Evolutionary conservation across 163 green algal genomes (phyloP).

Genomic region (Chlamydomonas reinhardtii): DNA sequence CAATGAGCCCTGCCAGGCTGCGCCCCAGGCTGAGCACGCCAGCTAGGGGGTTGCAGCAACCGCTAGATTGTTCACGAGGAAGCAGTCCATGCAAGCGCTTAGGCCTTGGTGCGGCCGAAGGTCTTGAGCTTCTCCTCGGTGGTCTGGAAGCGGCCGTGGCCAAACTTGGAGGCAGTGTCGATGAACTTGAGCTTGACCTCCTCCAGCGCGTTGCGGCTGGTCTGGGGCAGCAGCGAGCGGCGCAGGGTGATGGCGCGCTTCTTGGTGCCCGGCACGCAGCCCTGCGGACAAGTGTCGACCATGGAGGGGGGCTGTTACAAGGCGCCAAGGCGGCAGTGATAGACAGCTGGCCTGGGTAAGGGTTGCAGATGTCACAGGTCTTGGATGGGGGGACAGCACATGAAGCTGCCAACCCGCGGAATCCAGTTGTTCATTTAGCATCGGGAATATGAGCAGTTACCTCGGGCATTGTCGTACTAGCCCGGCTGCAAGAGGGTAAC

Average conservation of each 20-base stretch:
- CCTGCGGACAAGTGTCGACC: slow-evolving; percentile 71
- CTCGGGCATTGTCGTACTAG: slow-evolving; percentile 4
- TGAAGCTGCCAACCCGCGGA: slow-evolving; percentile 36
- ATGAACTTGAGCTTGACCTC: slow-evolving; percentile 99
- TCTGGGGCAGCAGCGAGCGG: slow-evolving; percentile 93
- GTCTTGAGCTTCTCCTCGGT: slow-evolving; percentile 88
- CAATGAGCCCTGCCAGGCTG: too few relatives aligned
- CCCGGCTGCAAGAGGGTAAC: slow-evolving; percentile 48
- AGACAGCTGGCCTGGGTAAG: too few relatives aligned
- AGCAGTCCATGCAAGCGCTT: neutral
- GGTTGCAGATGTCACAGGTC: slow-evolving; percentile 39
- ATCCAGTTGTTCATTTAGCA: slow-evolving; percentile 19
- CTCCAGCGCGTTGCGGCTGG: slow-evolving; percentile 91
- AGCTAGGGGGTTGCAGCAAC: too few relatives aligned
- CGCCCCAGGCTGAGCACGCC: too few relatives aligned
- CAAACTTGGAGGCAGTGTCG: slow-evolving; percentile 98
- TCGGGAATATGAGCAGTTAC: slow-evolving; percentile 37
- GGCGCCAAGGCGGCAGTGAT: too few relatives aligned
- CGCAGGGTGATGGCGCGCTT: slow-evolving; percentile 98
- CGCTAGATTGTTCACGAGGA: too few relatives aligned
- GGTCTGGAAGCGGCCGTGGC: slow-evolving; percentile 98
- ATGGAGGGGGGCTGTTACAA: too few relatives aligned
- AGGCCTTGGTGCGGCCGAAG: slow-evolving; percentile 73
- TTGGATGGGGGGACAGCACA: slow-evolving; percentile 51
- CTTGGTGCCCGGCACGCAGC: slow-evolving; percentile 89